Conservation (phyloP, 768 basidiomycete genomes). For the Ramaria sp. region DNA sequence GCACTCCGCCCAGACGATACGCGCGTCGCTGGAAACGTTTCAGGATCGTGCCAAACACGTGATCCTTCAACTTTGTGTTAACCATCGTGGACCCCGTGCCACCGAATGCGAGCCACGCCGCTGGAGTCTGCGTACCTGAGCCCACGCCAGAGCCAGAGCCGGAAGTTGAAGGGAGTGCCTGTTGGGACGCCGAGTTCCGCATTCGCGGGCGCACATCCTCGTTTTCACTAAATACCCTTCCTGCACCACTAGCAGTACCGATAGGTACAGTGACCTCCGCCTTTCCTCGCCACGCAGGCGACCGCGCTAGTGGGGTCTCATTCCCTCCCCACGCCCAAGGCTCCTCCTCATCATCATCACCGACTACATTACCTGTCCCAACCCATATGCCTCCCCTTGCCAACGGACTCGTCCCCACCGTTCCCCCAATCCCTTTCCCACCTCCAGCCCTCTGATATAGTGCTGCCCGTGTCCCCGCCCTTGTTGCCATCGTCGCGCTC, state of each 20-base stretch:
- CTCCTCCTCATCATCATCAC: no score
- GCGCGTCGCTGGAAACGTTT: slow-evolving; percentile 53
- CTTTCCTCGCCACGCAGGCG: no score
- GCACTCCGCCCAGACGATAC: slow-evolving; percentile 23
- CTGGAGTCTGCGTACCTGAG: slow-evolving; percentile 17
- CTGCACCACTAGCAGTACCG: no score
- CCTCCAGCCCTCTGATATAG: no score
- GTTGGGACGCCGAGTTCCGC: slow-evolving; percentile 22
- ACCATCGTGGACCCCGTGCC: slow-evolving; percentile 90
- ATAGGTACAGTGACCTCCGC: no score
- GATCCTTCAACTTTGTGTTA: slow-evolving; percentile 90
- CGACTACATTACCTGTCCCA: no score
- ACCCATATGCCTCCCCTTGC: no score
- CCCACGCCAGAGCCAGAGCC: slow-evolving; percentile 17
- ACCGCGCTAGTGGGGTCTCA: not conserved
- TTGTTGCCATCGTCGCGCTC: slow-evolving; percentile 11
- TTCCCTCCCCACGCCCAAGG: not conserved
- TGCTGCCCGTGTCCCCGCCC: not conserved
- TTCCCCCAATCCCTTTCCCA: no score
- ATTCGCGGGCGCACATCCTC: not conserved
- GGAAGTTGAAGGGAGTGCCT: slow-evolving; percentile 23
- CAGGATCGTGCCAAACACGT: slow-evolving; percentile 85
- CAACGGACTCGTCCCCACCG: not conserved
- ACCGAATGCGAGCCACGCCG: slow-evolving; percentile 54
- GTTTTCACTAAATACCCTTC: no score